Conservation (phyloP, 2,329 filamentous ascomycete genomes). For the Pseudogymnoascus sp. region DNA sequence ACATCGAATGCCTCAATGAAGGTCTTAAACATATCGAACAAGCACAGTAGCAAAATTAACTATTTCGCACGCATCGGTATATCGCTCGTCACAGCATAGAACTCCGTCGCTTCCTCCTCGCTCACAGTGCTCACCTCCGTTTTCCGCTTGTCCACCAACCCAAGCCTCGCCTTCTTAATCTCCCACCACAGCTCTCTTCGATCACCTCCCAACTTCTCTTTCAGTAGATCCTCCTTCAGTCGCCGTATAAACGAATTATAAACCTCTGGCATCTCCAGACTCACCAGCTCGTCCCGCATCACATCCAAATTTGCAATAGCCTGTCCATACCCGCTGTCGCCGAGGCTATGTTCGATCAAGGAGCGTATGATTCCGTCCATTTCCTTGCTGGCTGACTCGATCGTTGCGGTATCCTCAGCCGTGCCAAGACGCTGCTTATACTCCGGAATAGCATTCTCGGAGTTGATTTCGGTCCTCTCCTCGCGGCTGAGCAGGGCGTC, state of each 20-base stretch:
- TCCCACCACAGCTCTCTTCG: conserved; percentile 77
- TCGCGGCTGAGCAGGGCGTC: conserved; percentile 67
- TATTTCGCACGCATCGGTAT: conserved; percentile 7
- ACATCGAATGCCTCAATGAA: not conserved
- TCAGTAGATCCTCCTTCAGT: conserved; percentile 67
- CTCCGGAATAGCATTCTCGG: conserved; percentile 77
- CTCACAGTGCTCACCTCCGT: conserved; percentile 60
- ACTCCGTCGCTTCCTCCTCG: conserved; percentile 61
- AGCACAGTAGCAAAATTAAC: not conserved
- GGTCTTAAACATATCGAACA: not conserved
- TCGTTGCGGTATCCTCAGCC: conserved; percentile 53
- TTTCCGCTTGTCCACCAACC: conserved; percentile 62
- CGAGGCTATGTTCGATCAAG: conserved; percentile 67
- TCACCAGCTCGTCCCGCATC: conserved; percentile 70
- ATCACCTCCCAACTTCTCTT: conserved; percentile 67
- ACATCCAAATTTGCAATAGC: conserved; percentile 71
- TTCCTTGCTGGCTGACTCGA: conserved; percentile 65
- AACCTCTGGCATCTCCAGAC: conserved; percentile 65
- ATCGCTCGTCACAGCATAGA: conserved; percentile 10
- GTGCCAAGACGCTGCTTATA: conserved; percentile 73
- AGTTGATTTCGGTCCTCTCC: conserved; percentile 48
- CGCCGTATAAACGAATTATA: conserved; percentile 70
- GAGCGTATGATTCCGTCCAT: conserved; percentile 65
- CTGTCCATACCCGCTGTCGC: conserved; percentile 66
- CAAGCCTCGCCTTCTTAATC: conserved; percentile 60